phyloP scores from a whole-genome alignment of 2,329 filamentous ascomycete species.

The Coniella vitis region DNA sequence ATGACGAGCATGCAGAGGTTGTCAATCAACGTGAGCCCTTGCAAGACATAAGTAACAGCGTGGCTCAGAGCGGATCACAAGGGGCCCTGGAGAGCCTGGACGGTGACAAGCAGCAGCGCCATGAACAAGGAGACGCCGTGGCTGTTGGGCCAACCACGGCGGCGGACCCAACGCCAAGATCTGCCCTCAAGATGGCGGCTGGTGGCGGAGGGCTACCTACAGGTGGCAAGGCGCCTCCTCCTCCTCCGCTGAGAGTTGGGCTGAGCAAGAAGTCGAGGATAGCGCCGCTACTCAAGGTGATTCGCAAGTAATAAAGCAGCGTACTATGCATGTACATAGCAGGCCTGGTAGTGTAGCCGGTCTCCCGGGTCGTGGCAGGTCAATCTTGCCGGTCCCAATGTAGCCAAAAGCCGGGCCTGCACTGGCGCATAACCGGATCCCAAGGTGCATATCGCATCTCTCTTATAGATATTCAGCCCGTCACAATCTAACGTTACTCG shows the following conservation, averaged over 20 bases:
- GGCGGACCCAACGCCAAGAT: constrained; percentile 7
- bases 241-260: constrained; percentile 43
- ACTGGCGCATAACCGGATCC: no score
- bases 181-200: neutral
- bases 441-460: no score
- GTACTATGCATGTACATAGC: neutral
- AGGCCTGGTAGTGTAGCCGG: no score
- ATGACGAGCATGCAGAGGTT: neutral
- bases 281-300: constrained; percentile 43
- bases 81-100: neutral
- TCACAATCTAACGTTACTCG: no score
- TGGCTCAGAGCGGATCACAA: neutral
- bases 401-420: no score
- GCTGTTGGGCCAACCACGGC: no score
- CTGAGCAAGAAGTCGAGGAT: constrained; percentile 44
- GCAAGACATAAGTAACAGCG: constrained; percentile 11
- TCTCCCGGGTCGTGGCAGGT: no score
- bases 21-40: constrained; percentile 5
- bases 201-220: no score
- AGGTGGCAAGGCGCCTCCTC: constrained; percentile 16
- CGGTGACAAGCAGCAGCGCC: constrained; percentile 5
- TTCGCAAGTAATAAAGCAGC: constrained; percentile 30
- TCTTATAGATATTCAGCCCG: no score
- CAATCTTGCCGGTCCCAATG: no score
- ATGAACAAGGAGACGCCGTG: constrained; percentile 13